Evolutionary conservation across 345 rosid genomes (phyloP).

Genomic region (Citrus sp.): DNA sequence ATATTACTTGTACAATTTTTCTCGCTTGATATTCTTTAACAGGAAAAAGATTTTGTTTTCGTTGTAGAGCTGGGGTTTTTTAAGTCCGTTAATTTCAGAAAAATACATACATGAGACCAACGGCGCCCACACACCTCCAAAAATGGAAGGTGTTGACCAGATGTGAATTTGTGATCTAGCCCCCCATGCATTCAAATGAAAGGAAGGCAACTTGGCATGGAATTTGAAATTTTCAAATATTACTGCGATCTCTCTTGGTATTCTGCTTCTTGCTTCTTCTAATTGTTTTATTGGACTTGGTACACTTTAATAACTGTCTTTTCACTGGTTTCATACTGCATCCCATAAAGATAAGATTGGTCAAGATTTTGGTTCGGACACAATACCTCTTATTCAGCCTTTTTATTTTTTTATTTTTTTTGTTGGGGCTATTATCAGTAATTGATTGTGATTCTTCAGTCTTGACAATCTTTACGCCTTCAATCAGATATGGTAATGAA

Average conservation of each 20-base stretch:
- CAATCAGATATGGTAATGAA: too few species aligned
- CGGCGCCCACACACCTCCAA: background rate
- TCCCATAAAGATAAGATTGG: background rate
- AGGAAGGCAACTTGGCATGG: background rate
- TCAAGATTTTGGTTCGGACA: background rate
- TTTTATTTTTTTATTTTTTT: too few species aligned
- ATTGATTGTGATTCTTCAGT: too few species aligned
- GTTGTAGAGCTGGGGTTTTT: conserved; percentile 13
- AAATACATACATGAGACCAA: background rate
- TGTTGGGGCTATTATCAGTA: too few species aligned
- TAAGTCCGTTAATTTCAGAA: background rate
- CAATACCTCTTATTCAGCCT: background rate
- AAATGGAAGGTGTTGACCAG: conserved; percentile 9
- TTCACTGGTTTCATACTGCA: background rate
- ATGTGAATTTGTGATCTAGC: background rate
- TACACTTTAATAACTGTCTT: background rate
- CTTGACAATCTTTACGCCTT: too few species aligned
- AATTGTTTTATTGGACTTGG: background rate
- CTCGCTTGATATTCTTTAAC: conserved; percentile 26
- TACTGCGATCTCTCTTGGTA: too few species aligned
- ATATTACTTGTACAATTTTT: conserved; percentile 18
- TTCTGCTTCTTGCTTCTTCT: too few species aligned
- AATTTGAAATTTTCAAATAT: background rate
- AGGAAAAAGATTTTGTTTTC: conserved; percentile 18
- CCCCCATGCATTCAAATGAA: background rate